Evolutionary conservation across 139 green algal genomes (phyloP).

Genomic region (Limnomonas spitsbergensis): DNA sequence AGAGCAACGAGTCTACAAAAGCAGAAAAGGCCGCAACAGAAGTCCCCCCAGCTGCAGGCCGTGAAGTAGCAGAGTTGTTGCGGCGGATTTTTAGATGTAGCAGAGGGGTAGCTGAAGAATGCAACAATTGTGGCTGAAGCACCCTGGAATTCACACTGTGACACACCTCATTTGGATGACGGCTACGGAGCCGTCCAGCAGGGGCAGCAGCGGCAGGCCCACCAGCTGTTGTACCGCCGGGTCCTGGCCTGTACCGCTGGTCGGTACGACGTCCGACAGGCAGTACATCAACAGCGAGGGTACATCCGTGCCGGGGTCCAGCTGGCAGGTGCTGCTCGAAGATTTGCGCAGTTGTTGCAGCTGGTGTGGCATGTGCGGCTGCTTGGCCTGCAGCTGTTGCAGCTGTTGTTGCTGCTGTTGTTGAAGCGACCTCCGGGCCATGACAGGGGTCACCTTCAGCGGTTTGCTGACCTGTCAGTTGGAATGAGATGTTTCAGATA

Average conservation of each 20-base stretch:
- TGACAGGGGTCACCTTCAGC: neutral
- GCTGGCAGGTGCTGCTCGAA: neutral
- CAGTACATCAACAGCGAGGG: constrained; percentile 55
- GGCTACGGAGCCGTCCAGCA: constrained; percentile 36
- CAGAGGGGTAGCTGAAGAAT: too few relatives aligned
- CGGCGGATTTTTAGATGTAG: too few relatives aligned
- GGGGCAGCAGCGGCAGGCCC: constrained; percentile 56
- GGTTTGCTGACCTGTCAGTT: neutral
- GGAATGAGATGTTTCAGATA: constrained; percentile 7
- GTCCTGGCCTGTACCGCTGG: neutral
- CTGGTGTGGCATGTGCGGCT: too few relatives aligned
- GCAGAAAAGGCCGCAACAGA: too few relatives aligned
- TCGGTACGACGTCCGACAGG: constrained; percentile 39
- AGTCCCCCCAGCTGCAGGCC: too few relatives aligned
- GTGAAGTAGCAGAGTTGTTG: too few relatives aligned
- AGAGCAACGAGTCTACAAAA: too few relatives aligned
- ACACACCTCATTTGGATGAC: constrained; percentile 1
- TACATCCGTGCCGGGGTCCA: constrained; percentile 18
- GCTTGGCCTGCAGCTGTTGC: too few relatives aligned
- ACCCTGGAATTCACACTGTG: neutral
- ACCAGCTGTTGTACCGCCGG: constrained; percentile 25
- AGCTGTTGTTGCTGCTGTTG: too few relatives aligned
- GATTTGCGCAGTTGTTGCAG: too few relatives aligned
- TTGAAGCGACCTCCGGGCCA: neutral
- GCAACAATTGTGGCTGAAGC: too few relatives aligned